Evolutionary conservation across 176 grass and related monocot species (phyloP), one percentile per base, ranked within the genome.

Genomic region (Tillandsia leiboldiana): DNA sequence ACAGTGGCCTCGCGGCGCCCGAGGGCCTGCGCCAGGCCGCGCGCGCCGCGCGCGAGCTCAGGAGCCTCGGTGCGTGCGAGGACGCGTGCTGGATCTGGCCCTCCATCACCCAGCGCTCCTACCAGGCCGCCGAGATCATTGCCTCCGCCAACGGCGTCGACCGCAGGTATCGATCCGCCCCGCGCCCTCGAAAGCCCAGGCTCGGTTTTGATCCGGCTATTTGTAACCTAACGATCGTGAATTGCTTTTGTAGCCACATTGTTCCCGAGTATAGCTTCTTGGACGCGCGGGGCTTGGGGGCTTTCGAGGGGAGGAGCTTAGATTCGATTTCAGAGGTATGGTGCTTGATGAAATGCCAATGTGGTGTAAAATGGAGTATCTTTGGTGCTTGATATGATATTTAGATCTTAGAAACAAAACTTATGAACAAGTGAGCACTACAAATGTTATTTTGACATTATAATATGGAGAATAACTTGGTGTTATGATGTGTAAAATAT

Each of bases 201-300:
- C 29, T 69, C 17, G 0, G 8, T 61, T n/a, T 52, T n/a, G 7
- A 51, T 6, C 8, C 14, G 48, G 33, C 6, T 42, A 18, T 8
- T 23, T 22, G 3, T 51, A 11, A 4, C 15, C 49, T 51, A 53
- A 51, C 51, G 50, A 17, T 48, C 33, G 78, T 69, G 64, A 68
- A 62, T 49, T 0, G 67, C 11, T 53, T 65, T 13, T 69, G 2
- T 53, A 97, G 89, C 53, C 84, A 62, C 11, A 92, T 97, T 54
- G 93, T 92, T 61, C 93, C 93, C 10, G 93, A 96, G 76, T 96
- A 90, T 73, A 96, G 89, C 78, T 96, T 96, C 75, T 86, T 96
- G 65, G 93, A 96, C 79, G 93, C 93, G 0, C 75, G 93, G 3
- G 93, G 93, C 59, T 78, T 96, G 65, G 93, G 89, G 8, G 89